Conservation (phyloP, 2,329 filamentous ascomycete species). For the Verticillium zaregamsianum region DNA sequence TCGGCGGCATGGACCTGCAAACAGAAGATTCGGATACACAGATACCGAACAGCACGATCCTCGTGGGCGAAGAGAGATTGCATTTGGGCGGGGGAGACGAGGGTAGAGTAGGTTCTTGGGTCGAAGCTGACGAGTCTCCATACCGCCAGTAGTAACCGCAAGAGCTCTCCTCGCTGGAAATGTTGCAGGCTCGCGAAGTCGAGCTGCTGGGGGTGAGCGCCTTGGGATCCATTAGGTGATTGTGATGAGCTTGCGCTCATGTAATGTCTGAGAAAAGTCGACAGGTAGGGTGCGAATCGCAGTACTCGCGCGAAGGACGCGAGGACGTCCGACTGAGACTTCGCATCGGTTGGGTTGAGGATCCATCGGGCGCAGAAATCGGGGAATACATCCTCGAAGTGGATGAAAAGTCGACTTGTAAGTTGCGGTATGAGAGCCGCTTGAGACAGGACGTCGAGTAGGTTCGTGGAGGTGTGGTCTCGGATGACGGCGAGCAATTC, state of each 20-base stretch:
- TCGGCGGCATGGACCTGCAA: conserved; percentile 78
- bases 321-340: conserved; percentile 44
- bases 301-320: conserved; percentile 75
- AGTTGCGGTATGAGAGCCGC: conserved; percentile 65
- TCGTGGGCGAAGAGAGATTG: conserved; percentile 63
- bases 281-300: conserved; percentile 77
- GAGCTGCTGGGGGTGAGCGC: conserved; percentile 3
- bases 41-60: conserved; percentile 63
- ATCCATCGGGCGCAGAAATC: conserved; percentile 83
- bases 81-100: conserved; percentile 63
- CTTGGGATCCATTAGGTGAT: not conserved
- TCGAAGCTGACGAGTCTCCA: conserved; percentile 81
- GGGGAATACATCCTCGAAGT: conserved; percentile 71
- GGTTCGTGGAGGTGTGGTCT: conserved; percentile 57
- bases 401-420: conserved; percentile 69
- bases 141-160: conserved; percentile 56
- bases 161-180: conserved; percentile 16
- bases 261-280: conserved; percentile 61
- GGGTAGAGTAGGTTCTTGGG: conserved; percentile 58
- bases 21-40: conserved; percentile 78
- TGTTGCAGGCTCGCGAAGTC: conserved; percentile 4
- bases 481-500: conserved; percentile 67
- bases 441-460: conserved; percentile 67
- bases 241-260: conserved; percentile 17
- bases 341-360: conserved; percentile 35